Evolutionary conservation across 441 rosid species (phyloP).

Genomic region (Gossypium davidsonii): DNA sequence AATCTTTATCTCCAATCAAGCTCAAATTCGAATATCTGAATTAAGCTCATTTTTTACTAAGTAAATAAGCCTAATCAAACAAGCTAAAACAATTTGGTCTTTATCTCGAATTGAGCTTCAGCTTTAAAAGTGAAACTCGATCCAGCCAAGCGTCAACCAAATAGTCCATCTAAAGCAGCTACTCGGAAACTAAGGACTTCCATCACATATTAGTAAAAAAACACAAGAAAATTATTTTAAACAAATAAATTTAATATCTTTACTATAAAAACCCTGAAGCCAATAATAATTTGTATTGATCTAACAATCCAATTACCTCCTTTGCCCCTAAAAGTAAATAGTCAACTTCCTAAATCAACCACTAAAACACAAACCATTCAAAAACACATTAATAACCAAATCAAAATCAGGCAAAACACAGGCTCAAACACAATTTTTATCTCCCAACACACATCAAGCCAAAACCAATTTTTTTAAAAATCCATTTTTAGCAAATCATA

Average conservation of each 20-base stretch:
- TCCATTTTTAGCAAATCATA: slow-evolving; percentile 36
- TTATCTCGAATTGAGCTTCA: not conserved
- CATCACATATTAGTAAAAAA: not conserved
- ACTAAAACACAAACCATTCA: too few species aligned
- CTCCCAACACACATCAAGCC: too few species aligned
- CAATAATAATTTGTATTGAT: too few species aligned
- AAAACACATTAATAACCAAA: too few species aligned
- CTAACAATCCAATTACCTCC: too few species aligned
- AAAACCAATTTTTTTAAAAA: too few species aligned
- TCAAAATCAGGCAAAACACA: too few species aligned
- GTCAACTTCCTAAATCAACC: too few species aligned
- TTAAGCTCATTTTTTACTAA: not conserved
- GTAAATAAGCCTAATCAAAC: not conserved
- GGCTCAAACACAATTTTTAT: too few species aligned
- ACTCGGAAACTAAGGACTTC: not conserved
- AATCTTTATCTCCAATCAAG: not conserved
- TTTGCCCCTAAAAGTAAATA: too few species aligned
- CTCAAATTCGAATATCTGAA: not conserved
- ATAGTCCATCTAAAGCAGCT: not conserved
- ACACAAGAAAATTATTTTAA: not conserved
- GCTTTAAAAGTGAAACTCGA: not conserved
- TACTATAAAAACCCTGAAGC: too few species aligned
- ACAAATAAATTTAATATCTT: not conserved
- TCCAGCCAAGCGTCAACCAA: not conserved
- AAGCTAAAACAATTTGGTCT: not conserved